Conservation (phyloP, 495 filamentous ascomycete genomes). For the Xylaria palmicola region DNA sequence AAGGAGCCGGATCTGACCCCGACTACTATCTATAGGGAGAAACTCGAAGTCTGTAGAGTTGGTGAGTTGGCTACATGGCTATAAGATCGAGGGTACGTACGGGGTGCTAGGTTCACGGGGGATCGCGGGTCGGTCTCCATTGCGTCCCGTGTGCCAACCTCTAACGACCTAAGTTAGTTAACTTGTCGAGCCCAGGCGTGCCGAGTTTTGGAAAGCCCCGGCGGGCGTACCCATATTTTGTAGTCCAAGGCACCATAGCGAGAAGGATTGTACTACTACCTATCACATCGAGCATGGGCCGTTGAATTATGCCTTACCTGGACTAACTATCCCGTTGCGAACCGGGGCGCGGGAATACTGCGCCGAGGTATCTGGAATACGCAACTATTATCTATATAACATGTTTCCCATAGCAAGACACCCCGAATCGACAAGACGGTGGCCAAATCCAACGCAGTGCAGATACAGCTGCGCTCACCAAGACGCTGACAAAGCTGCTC, state of each 20-base stretch:
- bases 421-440: neutral
- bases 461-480: neutral
- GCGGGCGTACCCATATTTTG: neutral
- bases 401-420: neutral
- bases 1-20: conserved; percentile 18
- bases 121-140: conserved; percentile 12
- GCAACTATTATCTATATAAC: neutral
- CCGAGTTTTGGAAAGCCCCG: neutral
- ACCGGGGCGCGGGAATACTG: neutral
- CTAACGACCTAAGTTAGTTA: neutral
- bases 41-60: neutral
- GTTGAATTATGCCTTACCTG: neutral
- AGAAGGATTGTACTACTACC: neutral
- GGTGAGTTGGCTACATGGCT: neutral
- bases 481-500: neutral
- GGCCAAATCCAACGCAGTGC: too few relatives aligned
- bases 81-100: neutral
- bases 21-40: conserved; percentile 9
- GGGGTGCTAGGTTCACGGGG: conserved; percentile 1
- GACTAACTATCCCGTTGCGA: neutral
- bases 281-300: neutral
- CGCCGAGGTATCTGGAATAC: neutral
- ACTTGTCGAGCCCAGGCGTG: neutral
- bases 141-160: too few relatives aligned
- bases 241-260: neutral